These are phyloP conservation scores for Clarireedia monteithiana DNA, from an alignment of 2,329 filamentous ascomycete species.

Conservation along the genomic window DNA sequence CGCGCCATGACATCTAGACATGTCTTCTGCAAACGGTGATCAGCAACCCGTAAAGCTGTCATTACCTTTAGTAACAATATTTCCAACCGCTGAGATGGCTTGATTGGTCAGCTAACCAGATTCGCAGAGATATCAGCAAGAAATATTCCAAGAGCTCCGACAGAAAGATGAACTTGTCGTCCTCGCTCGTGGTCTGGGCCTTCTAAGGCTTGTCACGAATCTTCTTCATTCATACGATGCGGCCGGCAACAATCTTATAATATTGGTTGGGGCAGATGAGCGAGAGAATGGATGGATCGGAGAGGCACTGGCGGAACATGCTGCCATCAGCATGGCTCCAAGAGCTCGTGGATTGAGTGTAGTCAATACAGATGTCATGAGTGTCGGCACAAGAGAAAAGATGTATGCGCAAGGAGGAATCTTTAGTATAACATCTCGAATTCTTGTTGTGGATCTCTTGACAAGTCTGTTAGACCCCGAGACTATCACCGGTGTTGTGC, in stretches of 20 bases:
- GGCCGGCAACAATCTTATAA: slow-evolving; percentile 83
- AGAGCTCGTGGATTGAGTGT: slow-evolving; percentile 79
- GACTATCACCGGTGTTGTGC: slow-evolving; percentile 77
- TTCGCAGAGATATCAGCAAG: slow-evolving; percentile 77
- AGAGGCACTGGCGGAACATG: slow-evolving; percentile 91
- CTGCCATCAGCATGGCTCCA: slow-evolving; percentile 75
- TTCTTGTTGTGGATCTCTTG: slow-evolving; percentile 86
- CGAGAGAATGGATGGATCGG: slow-evolving; percentile 96
- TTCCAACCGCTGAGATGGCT: background rate
- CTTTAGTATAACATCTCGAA: slow-evolving; percentile 92
- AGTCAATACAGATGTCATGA: slow-evolving; percentile 92
- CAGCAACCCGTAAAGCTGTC: slow-evolving; percentile 73
- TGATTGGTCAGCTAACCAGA: slow-evolving; percentile 12
- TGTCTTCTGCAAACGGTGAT: slow-evolving; percentile 34
- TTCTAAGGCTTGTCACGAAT: slow-evolving; percentile 90
- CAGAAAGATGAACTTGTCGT: slow-evolving; percentile 90
- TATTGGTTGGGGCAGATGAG: slow-evolving; percentile 84
- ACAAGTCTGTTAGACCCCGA: slow-evolving; percentile 75
- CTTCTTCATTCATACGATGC: slow-evolving; percentile 95
- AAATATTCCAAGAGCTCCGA: slow-evolving; percentile 84
- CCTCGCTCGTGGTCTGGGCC: slow-evolving; percentile 82
- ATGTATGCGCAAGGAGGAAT: slow-evolving; percentile 86
- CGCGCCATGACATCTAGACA: slow-evolving; percentile 23
- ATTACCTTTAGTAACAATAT: slow-evolving; percentile 53
- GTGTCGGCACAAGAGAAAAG: slow-evolving; percentile 78